Evolutionary conservation across 2,329 filamentous ascomycete genomes (phyloP), one percentile per base, ranked within the genome.

Genomic region (Xylaria sp.): DNA sequence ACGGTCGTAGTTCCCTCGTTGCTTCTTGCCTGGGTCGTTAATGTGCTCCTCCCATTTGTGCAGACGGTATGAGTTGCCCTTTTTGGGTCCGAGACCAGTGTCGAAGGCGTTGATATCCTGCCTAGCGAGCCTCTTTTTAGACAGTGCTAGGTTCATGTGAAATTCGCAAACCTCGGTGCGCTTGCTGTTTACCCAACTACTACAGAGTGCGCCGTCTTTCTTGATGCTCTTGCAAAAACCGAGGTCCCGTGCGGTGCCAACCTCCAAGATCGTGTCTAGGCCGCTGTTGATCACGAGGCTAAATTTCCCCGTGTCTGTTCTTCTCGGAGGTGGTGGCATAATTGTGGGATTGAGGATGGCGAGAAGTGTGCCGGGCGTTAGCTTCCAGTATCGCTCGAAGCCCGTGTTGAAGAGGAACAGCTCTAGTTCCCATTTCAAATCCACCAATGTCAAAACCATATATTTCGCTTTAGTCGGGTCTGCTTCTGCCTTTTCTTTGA

Each of bases 151-250:
- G 69, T 96, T 93, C 67, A 96, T 87, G 76, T 99, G 95, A 69
- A 90, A 99, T 67, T 97, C 93, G 78, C 95, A 99, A 73, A 90
- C 92, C 69, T 96, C 89, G 0, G 93, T 97, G 70, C 93, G 91
- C 54, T 92, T 87, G 67, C 86, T 87, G 75, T 99, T 94, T 62
- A 99, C 83, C 95, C 95, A 99, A 27, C 85, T 80, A 33, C 85
- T 87, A 75, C 95, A 99, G 47, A 84, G 79, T 58, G 90, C 85
- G 38, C 95, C 94, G 72, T 97, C 92, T 71, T 91, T 94, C 74
- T 91, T 92, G 65, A 92, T 80, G 6, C 88, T 87, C 73, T 93
- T 92, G 78, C 95, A 99, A 74, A 90, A 96, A 1, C 91, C 93
- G 2, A 99, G 80, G 75, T 99, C 94, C 48, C 93, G 85, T 10